Evolutionary conservation across 257 asterid genomes (phyloP).

Genomic region (Catharanthus roseus): DNA sequence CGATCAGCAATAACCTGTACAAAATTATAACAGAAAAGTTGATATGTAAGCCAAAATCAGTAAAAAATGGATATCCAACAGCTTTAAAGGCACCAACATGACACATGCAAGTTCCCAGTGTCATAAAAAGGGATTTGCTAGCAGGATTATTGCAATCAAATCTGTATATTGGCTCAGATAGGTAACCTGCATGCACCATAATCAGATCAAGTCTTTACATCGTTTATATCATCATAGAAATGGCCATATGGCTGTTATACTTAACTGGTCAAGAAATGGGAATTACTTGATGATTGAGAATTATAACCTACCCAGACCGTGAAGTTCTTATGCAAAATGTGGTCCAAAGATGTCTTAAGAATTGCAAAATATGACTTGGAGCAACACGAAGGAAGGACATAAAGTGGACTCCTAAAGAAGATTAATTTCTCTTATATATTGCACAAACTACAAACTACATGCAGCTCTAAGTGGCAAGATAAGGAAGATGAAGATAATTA

Average conservation of each 20-base stretch:
- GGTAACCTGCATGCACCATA: background rate
- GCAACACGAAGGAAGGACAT: too few relatives aligned
- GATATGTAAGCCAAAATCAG: background rate
- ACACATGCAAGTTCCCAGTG: background rate
- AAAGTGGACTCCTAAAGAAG: too few relatives aligned
- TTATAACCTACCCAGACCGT: background rate
- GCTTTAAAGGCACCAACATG: background rate
- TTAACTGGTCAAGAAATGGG: background rate
- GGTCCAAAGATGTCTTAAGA: too few relatives aligned
- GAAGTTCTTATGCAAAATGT: background rate
- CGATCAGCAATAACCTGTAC: constrained; percentile 70
- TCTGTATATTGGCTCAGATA: background rate
- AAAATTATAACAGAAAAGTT: background rate
- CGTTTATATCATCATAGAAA: background rate
- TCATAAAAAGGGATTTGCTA: background rate
- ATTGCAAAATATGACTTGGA: too few relatives aligned
- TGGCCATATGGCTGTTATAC: background rate
- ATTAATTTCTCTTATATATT: too few relatives aligned
- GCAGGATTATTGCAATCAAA: background rate
- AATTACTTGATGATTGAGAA: background rate
- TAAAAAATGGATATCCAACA: background rate
- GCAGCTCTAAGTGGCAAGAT: too few relatives aligned
- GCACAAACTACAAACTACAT: too few relatives aligned
- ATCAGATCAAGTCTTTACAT: background rate
- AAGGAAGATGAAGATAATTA: too few relatives aligned